Conservation (phyloP, 805 yeast species). For the Wickerhamomyces alni region DNA sequence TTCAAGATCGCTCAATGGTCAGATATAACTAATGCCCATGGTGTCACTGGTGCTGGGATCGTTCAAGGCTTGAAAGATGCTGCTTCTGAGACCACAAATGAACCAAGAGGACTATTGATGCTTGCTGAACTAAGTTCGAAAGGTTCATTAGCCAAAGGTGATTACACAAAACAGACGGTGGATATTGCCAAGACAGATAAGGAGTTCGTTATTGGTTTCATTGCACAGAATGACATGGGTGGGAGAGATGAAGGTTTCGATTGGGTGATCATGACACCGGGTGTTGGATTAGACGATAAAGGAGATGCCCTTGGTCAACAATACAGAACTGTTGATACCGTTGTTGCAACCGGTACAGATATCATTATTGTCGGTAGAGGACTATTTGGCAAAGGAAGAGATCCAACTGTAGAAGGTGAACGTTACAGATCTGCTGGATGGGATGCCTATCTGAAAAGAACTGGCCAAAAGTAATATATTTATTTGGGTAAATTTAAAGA, state of each 20-base stretch:
- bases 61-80: slow-evolving; percentile 85
- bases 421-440: slow-evolving; percentile 93
- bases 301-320: slow-evolving; percentile 97
- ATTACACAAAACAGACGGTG: slow-evolving; percentile 80
- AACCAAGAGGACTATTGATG: slow-evolving; percentile 89
- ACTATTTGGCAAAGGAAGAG: slow-evolving; percentile 88
- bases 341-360: slow-evolving; percentile 81
- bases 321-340: slow-evolving; percentile 87
- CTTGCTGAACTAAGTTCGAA: slow-evolving; percentile 92
- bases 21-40: slow-evolving; percentile 96
- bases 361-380: slow-evolving; percentile 98
- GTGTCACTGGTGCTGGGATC: slow-evolving; percentile 93
- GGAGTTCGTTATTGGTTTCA: slow-evolving; percentile 92
- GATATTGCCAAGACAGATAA: slow-evolving; percentile 85
- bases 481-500: too few species aligned
- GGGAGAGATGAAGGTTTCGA: slow-evolving; percentile 82
- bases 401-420: slow-evolving; percentile 79
- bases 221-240: slow-evolving; percentile 88
- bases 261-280: slow-evolving; percentile 97
- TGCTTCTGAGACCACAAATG: slow-evolving; percentile 54
- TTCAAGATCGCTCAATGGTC: slow-evolving; percentile 91
- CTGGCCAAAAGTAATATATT: too few species aligned
- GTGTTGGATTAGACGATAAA: slow-evolving; percentile 95
- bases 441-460: slow-evolving; percentile 68
- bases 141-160: slow-evolving; percentile 91